Conservation (phyloP, 2,329 filamentous ascomycete genomes). For the Tolypocladium ophioglossoides region DNA sequence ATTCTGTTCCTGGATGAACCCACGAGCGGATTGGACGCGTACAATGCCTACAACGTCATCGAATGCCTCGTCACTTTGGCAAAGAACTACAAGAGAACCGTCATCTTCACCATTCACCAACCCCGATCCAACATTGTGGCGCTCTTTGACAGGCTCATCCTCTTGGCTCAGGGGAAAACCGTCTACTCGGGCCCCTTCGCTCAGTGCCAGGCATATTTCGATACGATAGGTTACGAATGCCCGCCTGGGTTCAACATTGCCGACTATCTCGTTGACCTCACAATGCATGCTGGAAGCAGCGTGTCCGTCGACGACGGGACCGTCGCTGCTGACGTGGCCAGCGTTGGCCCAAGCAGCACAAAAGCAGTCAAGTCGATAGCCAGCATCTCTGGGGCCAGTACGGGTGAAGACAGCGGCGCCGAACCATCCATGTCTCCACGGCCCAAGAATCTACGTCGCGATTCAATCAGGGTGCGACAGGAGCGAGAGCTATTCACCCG, state of each 20-base stretch:
- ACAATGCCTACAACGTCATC: conserved; percentile 95
- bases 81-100: conserved; percentile 92
- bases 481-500: conserved; percentile 85
- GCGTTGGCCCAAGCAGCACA: conserved; percentile 75
- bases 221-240: conserved; percentile 82
- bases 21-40: conserved; percentile 90
- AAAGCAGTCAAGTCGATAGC: conserved; percentile 83
- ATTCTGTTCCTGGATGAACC: conserved; percentile 97
- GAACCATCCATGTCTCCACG: conserved; percentile 50
- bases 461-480: conserved; percentile 77
- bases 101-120: conserved; percentile 97
- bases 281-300: conserved; percentile 77
- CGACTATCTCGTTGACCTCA: conserved; percentile 93
- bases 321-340: conserved; percentile 43
- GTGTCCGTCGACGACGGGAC: conserved; percentile 45
- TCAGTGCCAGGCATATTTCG: conserved; percentile 86
- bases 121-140: conserved; percentile 97
- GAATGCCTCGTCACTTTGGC: conserved; percentile 91
- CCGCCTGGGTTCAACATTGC: conserved; percentile 98
- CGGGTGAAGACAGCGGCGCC: conserved; percentile 54
- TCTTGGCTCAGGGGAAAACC: conserved; percentile 77
- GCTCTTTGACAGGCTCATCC: conserved; percentile 85
- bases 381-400: conserved; percentile 67
- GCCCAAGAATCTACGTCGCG: conserved; percentile 59
- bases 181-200: conserved; percentile 91